Conservation (phyloP, 768 basidiomycete genomes). For the Lactarius akahatsu region DNA sequence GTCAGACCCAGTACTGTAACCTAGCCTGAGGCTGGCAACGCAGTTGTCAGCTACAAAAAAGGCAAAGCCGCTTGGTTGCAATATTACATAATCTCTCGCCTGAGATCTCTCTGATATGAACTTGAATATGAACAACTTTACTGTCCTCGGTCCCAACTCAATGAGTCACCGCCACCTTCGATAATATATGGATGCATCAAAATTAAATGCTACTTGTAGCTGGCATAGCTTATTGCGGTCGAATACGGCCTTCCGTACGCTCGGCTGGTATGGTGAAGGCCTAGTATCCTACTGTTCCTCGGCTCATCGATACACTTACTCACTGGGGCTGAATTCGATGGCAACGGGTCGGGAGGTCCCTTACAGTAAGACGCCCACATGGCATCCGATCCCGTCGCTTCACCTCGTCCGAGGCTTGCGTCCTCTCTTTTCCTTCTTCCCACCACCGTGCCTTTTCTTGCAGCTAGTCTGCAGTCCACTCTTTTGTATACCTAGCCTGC, state of each 20-base stretch:
- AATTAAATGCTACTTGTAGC: neutral
- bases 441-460: constrained; percentile 28
- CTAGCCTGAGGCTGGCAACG: neutral
- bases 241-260: neutral
- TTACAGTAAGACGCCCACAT: neutral
- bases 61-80: neutral
- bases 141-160: neutral
- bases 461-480: constrained; percentile 53
- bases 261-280: neutral
- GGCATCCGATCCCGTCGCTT: neutral
- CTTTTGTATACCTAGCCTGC: constrained; percentile 36
- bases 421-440: neutral
- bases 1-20: no score
- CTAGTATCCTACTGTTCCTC: neutral
- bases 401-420: neutral
- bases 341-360: constrained; percentile 2
- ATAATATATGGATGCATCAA: neutral
- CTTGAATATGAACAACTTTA: neutral
- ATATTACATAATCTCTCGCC: neutral
- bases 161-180: neutral
- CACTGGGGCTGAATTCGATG: neutral
- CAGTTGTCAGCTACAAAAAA: neutral
- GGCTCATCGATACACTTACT: neutral
- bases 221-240: neutral
- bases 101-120: neutral